Percentiles rank a stretch among this genome's conserved stretches.
These are phyloP conservation scores for Gleditsia sinensis DNA, from an alignment of 306 rosid genomes.

Conservation along the genomic window DNA sequence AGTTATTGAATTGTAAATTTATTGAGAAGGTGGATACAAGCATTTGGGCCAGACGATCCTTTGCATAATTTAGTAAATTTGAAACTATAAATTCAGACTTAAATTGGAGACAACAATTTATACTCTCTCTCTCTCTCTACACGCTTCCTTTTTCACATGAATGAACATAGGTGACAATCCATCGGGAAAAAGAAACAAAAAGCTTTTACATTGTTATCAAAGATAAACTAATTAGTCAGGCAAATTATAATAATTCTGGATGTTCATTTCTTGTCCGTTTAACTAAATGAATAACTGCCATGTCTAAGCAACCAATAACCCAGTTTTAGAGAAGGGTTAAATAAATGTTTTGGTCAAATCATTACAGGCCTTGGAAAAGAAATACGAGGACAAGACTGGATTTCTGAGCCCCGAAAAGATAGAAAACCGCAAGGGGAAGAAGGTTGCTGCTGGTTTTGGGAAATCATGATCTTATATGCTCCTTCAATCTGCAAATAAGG, in stretches of 20 bases:
- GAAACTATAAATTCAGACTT: neutral
- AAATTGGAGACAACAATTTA: neutral
- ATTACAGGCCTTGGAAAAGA: slow-evolving; percentile 77
- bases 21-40: neutral
- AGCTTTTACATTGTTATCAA: neutral
- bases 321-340: neutral
- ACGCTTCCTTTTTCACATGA: neutral
- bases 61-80: neutral
- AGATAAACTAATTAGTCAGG: neutral
- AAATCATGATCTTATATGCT: slow-evolving; percentile 42
- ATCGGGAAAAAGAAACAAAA: neutral
- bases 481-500: slow-evolving; percentile 30
- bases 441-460: slow-evolving; percentile 76
- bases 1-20: neutral
- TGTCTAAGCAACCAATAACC: neutral
- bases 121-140: neutral
- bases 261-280: neutral
- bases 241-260: neutral
- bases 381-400: slow-evolving; percentile 69
- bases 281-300: slow-evolving; percentile 1
- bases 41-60: neutral
- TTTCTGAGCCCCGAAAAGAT: slow-evolving; percentile 81
- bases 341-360: slow-evolving; percentile 22
- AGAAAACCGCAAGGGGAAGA: slow-evolving; percentile 51
- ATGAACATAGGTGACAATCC: neutral